These are phyloP conservation scores for Tylopilus plumbeoviolaceoides DNA, from an alignment of 768 basidiomycete genomes.

Conservation along the genomic window DNA sequence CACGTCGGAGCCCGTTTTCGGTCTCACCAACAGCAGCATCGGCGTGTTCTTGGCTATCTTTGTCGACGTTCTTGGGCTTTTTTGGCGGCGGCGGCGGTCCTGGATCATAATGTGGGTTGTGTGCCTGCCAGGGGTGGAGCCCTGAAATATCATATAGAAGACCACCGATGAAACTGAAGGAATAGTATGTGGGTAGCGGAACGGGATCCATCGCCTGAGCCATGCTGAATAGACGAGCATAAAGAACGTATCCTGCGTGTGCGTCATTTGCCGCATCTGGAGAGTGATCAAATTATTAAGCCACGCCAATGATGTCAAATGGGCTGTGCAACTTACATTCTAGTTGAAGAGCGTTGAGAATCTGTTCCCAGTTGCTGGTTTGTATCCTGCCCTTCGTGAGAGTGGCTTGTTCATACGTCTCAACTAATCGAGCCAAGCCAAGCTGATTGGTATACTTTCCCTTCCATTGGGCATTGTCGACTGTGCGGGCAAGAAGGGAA, in stretches of 20 bases:
- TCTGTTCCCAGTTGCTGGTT: slow-evolving; percentile 66
- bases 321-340: slow-evolving; percentile 47
- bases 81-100: slow-evolving; percentile 57
- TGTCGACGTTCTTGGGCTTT: slow-evolving; percentile 23
- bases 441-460: slow-evolving; percentile 59
- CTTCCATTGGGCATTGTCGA: slow-evolving; percentile 70
- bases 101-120: slow-evolving; percentile 69
- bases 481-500: slow-evolving; percentile 61
- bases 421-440: slow-evolving; percentile 63
- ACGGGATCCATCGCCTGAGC: slow-evolving; percentile 31
- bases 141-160: slow-evolving; percentile 38
- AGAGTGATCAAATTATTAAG: slow-evolving; percentile 8
- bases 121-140: slow-evolving; percentile 43
- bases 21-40: neutral
- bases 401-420: slow-evolving; percentile 49
- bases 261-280: slow-evolving; percentile 73
- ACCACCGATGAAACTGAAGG: slow-evolving; percentile 52
- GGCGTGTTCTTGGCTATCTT: neutral
- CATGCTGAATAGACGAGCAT: slow-evolving; percentile 44
- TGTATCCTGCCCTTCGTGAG: slow-evolving; percentile 59
- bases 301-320: neutral
- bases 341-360: slow-evolving; percentile 43
- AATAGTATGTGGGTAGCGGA: slow-evolving; percentile 43
- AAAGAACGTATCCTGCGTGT: slow-evolving; percentile 56
- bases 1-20: neutral